Percentiles rank a stretch among this genome's conserved stretches.
These are phyloP conservation scores for Fusarium dlaminii DNA, from an alignment of 2,329 filamentous ascomycete species.

Conservation along the genomic window DNA sequence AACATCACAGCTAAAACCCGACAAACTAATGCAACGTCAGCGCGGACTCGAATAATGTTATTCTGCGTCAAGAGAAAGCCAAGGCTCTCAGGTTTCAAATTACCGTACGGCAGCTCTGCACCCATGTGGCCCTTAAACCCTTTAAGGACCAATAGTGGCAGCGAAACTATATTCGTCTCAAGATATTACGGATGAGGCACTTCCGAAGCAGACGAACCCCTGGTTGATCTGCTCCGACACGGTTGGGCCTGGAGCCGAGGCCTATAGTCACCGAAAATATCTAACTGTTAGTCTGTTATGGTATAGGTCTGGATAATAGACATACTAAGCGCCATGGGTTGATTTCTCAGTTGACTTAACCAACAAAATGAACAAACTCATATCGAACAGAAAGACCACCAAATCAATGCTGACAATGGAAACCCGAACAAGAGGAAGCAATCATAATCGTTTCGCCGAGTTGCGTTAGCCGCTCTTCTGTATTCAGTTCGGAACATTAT, in stretches of 20 bases:
- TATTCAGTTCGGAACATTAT: neutral
- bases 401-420: neutral
- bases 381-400: neutral
- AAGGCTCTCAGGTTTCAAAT: constrained; percentile 8
- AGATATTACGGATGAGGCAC: constrained; percentile 33
- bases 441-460: neutral
- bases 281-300: neutral
- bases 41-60: neutral
- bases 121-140: neutral
- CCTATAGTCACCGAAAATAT: constrained; percentile 8
- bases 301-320: constrained; percentile 9
- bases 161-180: constrained; percentile 39
- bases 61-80: neutral
- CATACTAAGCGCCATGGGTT: constrained; percentile 23
- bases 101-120: neutral
- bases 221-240: constrained; percentile 11
- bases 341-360: neutral
- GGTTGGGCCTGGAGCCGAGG: constrained; percentile 23
- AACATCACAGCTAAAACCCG: constrained; percentile 15
- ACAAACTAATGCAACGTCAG: neutral
- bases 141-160: neutral
- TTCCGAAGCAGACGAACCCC: constrained; percentile 29
- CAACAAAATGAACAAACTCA: neutral
- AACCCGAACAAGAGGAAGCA: neutral
- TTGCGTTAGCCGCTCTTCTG: neutral